Conservation (phyloP, 306 rosid genomes). For the Albizia julibrissin region DNA sequence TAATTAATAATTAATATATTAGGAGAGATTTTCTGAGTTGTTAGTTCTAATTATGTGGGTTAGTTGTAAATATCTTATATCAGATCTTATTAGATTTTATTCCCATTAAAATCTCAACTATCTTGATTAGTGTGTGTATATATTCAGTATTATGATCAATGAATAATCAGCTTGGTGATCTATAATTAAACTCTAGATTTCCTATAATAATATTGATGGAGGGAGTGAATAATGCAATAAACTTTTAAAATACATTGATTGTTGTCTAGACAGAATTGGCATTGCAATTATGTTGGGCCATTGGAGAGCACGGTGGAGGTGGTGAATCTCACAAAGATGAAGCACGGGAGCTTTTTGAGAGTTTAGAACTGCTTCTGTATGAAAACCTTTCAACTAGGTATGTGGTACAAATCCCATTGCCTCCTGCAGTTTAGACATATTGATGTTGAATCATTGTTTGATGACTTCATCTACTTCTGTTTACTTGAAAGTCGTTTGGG, state of each 20-base stretch:
- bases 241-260: conserved; percentile 36
- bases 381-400: conserved; percentile 96
- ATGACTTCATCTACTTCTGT: conserved; percentile 28
- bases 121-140: too few relatives aligned
- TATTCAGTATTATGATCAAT: too few relatives aligned
- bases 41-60: too few relatives aligned
- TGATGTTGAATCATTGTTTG: conserved; percentile 22
- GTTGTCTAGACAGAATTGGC: conserved; percentile 83
- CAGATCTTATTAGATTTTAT: too few relatives aligned
- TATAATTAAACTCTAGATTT: too few relatives aligned
- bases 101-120: too few relatives aligned
- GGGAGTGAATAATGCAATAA: conserved; percentile 9
- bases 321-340: conserved; percentile 91
- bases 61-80: too few relatives aligned
- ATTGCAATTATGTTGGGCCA: conserved; percentile 94
- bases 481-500: conserved; percentile 74
- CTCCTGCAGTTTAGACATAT: conserved; percentile 27
- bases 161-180: too few relatives aligned
- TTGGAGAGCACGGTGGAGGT: conserved; percentile 98
- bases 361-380: conserved; percentile 88
- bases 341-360: conserved; percentile 97
- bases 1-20: too few relatives aligned
- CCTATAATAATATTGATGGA: conserved; percentile 8
- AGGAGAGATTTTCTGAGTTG: too few relatives aligned
- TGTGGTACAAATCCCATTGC: conserved; percentile 14